Evolutionary conservation across 1,284 basidiomycete genomes (phyloP), one percentile per base, ranked within the genome.

Genomic region (Tremellales sp.): DNA sequence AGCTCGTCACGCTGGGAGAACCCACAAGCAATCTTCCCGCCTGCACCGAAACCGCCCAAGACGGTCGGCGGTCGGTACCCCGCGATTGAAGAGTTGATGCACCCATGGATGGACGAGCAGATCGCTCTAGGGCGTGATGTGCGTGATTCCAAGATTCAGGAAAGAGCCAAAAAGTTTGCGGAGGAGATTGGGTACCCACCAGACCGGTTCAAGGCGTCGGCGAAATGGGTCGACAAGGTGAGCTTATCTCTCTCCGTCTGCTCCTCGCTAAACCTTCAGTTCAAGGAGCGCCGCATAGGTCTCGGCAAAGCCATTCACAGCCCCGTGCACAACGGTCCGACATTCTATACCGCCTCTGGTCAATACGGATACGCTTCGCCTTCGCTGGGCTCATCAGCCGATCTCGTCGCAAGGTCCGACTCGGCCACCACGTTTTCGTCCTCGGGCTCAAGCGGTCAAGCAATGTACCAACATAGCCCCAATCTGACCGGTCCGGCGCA

Each of bases 211-310:
- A 78, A 78, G 58, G 78, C 76, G n/a, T 77, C 76, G 2, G 70
- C 72, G 10, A 76, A 77, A 15, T 79, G 78, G 78, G 59, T 77
- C 40, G 77, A 78, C 49, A 77, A 76, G 53, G 78, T 78, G 66
- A 72, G 76, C 10, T 33, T n/a, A 33, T n/a, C 29, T n/a, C 29
- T 33, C 29, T 8, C 8, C 29, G n/a, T 33, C n/a, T 56, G 17
- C 63, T 62, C 43, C 50, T 54, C 36, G 33, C 48, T 54, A 29
- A 49, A 27, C 21, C 21, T 17, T 15, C 52, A 68, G 66, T 70
- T 67, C 60, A 70, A 70, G 53, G 68, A 70, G 13, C 54, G 67
- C 12, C 46, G 67, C 27, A 60, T 57, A 53, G 51, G 52, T 22
- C 51, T 57, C 23, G 64, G 64, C 6, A 59, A 59, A 49, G 46